A percentile compares a stretch with the other conserved stretches of the same genome.
These are phyloP conservation scores for Cotoneaster glaucophyllus DNA, from an alignment of 306 rosid species.

Conservation along the genomic window DNA sequence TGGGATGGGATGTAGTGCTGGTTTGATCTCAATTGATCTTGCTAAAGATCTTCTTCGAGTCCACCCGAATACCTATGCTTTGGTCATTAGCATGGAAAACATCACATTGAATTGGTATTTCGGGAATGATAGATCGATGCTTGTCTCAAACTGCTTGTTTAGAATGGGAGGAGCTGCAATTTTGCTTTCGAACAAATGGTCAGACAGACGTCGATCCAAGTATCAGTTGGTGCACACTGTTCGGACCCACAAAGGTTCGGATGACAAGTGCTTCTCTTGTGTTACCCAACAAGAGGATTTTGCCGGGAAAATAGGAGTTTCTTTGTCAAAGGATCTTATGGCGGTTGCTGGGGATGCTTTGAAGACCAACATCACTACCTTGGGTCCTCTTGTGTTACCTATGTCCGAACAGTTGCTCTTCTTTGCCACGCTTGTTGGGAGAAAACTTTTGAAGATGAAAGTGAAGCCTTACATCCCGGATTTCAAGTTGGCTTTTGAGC, in stretches of 20 bases:
- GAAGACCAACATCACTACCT: constrained; percentile 58
- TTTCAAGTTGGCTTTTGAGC: constrained; percentile 60
- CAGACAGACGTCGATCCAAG: constrained; percentile 33
- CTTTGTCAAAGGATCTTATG: constrained; percentile 60
- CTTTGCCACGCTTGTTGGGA: constrained; percentile 43
- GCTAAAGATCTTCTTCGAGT: constrained; percentile 59
- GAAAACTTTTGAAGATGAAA: constrained; percentile 43
- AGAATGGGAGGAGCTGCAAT: constrained; percentile 67
- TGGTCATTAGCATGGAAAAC: constrained; percentile 60
- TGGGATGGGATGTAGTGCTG: constrained; percentile 73
- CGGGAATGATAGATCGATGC: constrained; percentile 62
- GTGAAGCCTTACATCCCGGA: constrained; percentile 56
- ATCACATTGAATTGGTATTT: constrained; percentile 65
- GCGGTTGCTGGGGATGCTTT: constrained; percentile 60
- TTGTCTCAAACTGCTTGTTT: constrained; percentile 57
- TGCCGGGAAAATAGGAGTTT: constrained; percentile 38
- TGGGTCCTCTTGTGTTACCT: constrained; percentile 59
- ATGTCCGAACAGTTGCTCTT: constrained; percentile 58
- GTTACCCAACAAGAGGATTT: constrained; percentile 48
- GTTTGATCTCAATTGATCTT: constrained; percentile 56
- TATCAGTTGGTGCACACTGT: constrained; percentile 46
- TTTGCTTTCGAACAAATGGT: constrained; percentile 43
- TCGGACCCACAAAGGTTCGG: constrained; percentile 56
- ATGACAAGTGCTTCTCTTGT: constrained; percentile 56
- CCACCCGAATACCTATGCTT: constrained; percentile 51